A percentile compares a stretch with the other conserved stretches of the same genome.
Conservation (phyloP, 495 filamentous ascomycete species). For the Penicillium soppii region DNA sequence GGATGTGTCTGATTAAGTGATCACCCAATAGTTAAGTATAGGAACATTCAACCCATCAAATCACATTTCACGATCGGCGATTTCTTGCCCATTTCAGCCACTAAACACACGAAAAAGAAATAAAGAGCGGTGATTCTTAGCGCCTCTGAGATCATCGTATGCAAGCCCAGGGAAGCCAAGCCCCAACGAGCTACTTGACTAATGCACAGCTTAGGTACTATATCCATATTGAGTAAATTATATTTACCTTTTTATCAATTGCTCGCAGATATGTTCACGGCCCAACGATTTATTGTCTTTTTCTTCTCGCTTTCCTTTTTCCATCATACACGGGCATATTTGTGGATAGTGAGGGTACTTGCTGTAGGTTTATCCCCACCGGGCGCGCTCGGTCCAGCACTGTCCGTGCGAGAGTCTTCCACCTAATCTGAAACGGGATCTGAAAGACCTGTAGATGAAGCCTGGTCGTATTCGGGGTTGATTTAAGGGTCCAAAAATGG, state of each 20-base stretch:
- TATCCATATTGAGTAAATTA: too few relatives aligned
- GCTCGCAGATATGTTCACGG: too few relatives aligned
- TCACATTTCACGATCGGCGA: slow-evolving; percentile 5
- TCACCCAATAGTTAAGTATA: not conserved
- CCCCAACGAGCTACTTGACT: not conserved
- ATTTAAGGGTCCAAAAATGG: not conserved
- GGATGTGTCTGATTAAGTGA: slow-evolving; percentile 11
- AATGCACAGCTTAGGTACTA: not conserved
- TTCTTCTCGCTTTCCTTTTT: not conserved
- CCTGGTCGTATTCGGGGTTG: not conserved
- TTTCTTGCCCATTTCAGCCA: slow-evolving; percentile 8
- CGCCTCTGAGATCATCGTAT: slow-evolving; percentile 12
- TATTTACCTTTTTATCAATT: too few relatives aligned
- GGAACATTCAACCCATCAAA: not conserved
- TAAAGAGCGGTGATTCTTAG: not conserved
- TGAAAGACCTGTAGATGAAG: slow-evolving; percentile 1
- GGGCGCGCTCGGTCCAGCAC: not conserved
- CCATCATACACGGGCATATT: not conserved
- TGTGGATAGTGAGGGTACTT: not conserved
- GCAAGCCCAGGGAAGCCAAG: slow-evolving; percentile 7
- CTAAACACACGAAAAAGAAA: not conserved
- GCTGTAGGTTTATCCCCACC: slow-evolving; percentile 1
- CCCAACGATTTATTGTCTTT: too few relatives aligned
- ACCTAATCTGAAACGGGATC: slow-evolving; percentile 12
- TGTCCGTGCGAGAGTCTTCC: slow-evolving; percentile 8